phyloP scores from a whole-genome alignment of 2,329 filamentous ascomycete genomes.

The Ceratocystis smalleyi region DNA sequence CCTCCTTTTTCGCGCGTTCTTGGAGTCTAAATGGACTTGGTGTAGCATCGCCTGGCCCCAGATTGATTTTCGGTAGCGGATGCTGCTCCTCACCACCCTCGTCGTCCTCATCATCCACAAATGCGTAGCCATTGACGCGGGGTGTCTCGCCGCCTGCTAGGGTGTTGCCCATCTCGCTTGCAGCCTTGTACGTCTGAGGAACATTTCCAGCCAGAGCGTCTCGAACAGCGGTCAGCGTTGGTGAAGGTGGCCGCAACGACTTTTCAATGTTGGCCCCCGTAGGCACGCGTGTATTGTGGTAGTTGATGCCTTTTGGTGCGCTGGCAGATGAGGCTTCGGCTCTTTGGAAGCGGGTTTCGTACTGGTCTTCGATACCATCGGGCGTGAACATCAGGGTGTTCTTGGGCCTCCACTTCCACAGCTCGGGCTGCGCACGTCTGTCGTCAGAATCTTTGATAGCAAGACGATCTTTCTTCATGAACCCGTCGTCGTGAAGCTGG shows the following conservation, averaged over 20 bases:
- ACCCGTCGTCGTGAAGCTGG: constrained; percentile 41
- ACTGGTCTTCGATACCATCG: constrained; percentile 43
- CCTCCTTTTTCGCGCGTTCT: constrained; percentile 60
- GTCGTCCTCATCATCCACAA: constrained; percentile 68
- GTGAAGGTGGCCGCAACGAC: constrained; percentile 47
- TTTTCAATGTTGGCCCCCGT: constrained; percentile 24
- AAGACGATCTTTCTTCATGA: constrained; percentile 37
- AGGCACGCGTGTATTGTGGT: constrained; percentile 60
- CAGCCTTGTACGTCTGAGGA: constrained; percentile 46
- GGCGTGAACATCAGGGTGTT: constrained; percentile 81
- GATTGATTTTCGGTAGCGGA: constrained; percentile 33
- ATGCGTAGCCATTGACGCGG: constrained; percentile 81
- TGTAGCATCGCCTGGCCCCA: constrained; percentile 44
- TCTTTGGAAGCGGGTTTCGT: constrained; percentile 49
- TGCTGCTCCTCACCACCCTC: constrained; percentile 16
- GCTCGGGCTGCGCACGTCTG: constrained; percentile 60
- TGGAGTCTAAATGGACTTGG: constrained; percentile 69
- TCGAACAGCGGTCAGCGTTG: constrained; percentile 68
- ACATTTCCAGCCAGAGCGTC: constrained; percentile 68
- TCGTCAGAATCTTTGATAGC: constrained; percentile 52
- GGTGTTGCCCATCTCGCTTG: constrained; percentile 25
- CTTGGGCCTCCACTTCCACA: constrained; percentile 57
- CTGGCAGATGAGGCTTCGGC: constrained; percentile 57
- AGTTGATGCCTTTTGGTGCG: constrained; percentile 60
- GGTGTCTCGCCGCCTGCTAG: constrained; percentile 53